A percentile compares a stretch with the other conserved stretches of the same genome.
phyloP scores from a whole-genome alignment of 768 basidiomycete species.

The Pholiota microspora region DNA sequence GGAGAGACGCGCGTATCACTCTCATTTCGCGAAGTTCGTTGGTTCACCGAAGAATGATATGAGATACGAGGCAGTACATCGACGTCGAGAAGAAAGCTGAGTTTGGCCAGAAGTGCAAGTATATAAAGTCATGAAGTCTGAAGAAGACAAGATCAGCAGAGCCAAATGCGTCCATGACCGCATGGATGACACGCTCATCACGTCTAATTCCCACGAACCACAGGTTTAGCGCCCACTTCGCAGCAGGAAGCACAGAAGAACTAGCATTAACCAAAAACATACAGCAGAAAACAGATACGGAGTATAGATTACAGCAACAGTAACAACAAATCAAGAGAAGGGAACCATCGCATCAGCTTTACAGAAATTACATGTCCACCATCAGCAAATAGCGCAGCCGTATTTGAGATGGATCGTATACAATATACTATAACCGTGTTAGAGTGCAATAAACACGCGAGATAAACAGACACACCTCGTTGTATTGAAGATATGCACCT shows the following conservation, averaged over 20 bases:
- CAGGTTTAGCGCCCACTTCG: not conserved
- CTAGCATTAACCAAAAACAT: not conserved
- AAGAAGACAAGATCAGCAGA: not conserved
- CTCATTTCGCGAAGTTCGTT: not conserved
- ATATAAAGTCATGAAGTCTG: not conserved
- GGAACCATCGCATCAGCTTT: not conserved
- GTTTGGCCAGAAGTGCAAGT: not conserved
- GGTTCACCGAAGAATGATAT: not conserved
- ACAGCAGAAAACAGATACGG: not conserved
- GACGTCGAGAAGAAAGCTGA: not conserved
- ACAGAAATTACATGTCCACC: slow-evolving; percentile 1
- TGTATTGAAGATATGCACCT: slow-evolving; percentile 9
- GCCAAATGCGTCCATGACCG: not conserved
- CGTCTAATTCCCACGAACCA: not conserved
- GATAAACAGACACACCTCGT: slow-evolving; percentile 3
- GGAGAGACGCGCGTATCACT: slow-evolving; percentile 4
- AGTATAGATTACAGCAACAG: not conserved
- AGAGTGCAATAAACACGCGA: not conserved
- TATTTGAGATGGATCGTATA: slow-evolving; percentile 10
- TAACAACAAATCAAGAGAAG: not conserved
- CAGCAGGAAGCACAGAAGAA: too few species aligned
- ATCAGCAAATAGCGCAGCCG: slow-evolving; percentile 8
- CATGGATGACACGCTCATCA: slow-evolving; percentile 2
- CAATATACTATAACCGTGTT: slow-evolving; percentile 4
- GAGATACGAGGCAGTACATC: not conserved